These are phyloP conservation scores for Quillaja saponaria DNA, from an alignment of 306 rosid genomes.

Conservation along the genomic window DNA sequence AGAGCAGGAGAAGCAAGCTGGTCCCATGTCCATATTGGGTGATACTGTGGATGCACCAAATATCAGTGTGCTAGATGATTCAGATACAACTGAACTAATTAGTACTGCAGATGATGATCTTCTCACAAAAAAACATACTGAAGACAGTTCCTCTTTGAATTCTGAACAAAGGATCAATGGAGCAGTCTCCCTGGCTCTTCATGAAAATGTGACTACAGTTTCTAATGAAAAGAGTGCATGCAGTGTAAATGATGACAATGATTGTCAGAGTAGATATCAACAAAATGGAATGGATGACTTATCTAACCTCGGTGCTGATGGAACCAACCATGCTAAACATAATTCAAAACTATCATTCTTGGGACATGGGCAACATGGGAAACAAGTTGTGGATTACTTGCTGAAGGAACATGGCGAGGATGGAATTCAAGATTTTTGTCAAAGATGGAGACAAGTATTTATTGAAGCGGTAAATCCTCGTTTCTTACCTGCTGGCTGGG, in stretches of 20 bases:
- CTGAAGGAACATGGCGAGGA: conserved; percentile 69
- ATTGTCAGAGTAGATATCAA: conserved; percentile 23
- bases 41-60: conserved; percentile 30
- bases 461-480: conserved; percentile 80
- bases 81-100: conserved; percentile 26
- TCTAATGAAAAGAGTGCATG: conserved; percentile 29
- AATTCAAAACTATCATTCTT: conserved; percentile 70
- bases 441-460: conserved; percentile 91
- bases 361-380: conserved; percentile 98
- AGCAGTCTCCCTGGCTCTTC: conserved; percentile 26
- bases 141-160: conserved; percentile 31
- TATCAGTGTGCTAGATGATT: conserved; percentile 31
- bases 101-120: conserved; percentile 27
- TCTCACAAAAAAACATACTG: conserved; percentile 30
- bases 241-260: conserved; percentile 33
- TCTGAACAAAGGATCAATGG: conserved; percentile 43
- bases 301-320: conserved; percentile 28
- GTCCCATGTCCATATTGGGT: conserved; percentile 27
- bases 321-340: conserved; percentile 40
- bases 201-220: conserved; percentile 25
- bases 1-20: conserved; percentile 38
- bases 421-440: conserved; percentile 75
- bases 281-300: conserved; percentile 37
- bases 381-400: conserved; percentile 80
- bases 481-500: conserved; percentile 91